Evolutionary conservation across 2,329 filamentous ascomycete genomes (phyloP), one percentile per base, ranked within the genome.

Genomic region (Sphaerulina vaccinii): DNA sequence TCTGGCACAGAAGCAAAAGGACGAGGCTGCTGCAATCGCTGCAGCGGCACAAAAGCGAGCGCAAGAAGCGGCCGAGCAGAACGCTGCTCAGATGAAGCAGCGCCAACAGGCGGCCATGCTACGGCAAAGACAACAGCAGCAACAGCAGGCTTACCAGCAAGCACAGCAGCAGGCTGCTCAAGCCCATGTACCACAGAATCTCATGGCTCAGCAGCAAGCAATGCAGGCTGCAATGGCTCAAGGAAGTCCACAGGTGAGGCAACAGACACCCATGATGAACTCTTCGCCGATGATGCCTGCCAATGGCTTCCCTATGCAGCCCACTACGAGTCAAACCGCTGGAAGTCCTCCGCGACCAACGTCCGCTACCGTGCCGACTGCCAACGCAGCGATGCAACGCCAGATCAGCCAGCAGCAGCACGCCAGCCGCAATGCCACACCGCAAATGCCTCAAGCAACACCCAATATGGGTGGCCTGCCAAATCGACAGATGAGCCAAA

Each of bases 241-340:
- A 1, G 84, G 84, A 7, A 89, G 87, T n/a, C 87, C 88, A 2
- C 67, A 75, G 27, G 65, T 73, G 7, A 66, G 72, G 24, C 72
- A 77, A 44, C 72, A 73, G 46, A 76, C 75, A 0, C 74, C 74
- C 7, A 72, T 76, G 68, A 69, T 70, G 29, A 65, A 66, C 44
- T 70, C 73, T n/a, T 73, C 72, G 8, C 75, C 75, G 1, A 71
- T 72, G 54, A 65, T 73, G 47, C 55, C 53, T 15, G 63, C 67
- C 58, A 72, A 70, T 33, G 71, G 75, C 19, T 75, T 75, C 33
- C 70, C 73, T 3, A 77, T 77, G 75, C 68, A 85, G 56, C 77
- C 79, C 29, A 83, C 82, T 42, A 87, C 85, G 1, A 85, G 79
- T 60, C 84, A 87, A 76, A 84, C 83, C 16, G 82, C 76, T 45